Evolutionary conservation across 345 rosid species (phyloP).

Genomic region (Anacardium occidentale): DNA sequence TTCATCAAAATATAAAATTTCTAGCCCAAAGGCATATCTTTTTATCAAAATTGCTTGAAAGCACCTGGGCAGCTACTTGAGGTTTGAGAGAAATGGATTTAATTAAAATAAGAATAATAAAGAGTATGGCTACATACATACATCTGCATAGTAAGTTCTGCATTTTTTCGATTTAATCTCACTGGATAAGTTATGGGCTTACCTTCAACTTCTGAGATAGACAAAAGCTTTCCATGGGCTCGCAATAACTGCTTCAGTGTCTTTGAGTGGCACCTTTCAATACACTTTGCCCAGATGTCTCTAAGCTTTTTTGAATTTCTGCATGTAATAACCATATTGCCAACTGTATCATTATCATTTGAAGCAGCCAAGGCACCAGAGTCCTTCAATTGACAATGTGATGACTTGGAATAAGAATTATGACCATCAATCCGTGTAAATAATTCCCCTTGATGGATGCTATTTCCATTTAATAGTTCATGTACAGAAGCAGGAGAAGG

Average conservation of each 20-base stretch:
- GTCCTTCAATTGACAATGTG: constrained; percentile 37
- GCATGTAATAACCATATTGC: constrained; percentile 41
- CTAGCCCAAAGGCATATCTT: neutral
- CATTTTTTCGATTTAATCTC: neutral
- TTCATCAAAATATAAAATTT: neutral
- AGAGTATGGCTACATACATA: neutral
- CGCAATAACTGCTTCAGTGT: constrained; percentile 79
- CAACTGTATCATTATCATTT: constrained; percentile 35
- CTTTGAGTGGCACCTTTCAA: constrained; percentile 87
- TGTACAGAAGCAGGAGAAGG: constrained; percentile 52
- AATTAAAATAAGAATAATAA: neutral
- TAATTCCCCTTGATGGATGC: constrained; percentile 40
- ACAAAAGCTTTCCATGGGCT: constrained; percentile 76
- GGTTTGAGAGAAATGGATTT: neutral
- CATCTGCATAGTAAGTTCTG: neutral
- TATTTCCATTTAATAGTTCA: constrained; percentile 44
- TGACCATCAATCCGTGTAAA: constrained; percentile 38
- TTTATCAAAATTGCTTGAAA: neutral
- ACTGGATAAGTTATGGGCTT: constrained; percentile 18
- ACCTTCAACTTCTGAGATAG: constrained; percentile 85
- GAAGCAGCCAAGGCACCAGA: constrained; percentile 39
- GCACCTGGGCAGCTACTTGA: neutral
- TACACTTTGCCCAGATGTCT: constrained; percentile 72
- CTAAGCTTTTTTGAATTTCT: constrained; percentile 62
- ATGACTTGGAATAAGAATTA: constrained; percentile 40